Evolutionary conservation across 2,329 filamentous ascomycete species (phyloP), one percentile per base, ranked within the genome.

Genomic region (Fusarium hostae): DNA sequence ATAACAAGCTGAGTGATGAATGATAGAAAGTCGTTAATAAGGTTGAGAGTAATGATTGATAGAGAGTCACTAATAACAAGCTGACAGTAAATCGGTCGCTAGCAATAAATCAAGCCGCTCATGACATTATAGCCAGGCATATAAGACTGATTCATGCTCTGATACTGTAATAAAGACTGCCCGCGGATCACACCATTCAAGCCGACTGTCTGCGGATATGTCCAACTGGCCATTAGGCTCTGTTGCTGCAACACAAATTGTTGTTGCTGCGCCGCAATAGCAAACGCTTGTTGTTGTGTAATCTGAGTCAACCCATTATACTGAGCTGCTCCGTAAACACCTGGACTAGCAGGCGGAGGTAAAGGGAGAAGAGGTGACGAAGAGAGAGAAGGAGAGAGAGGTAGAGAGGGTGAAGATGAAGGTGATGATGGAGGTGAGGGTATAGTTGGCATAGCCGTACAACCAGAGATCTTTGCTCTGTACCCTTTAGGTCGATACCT

Each of bases 401-500:
- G n/a, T 24, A 9, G 13, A 24, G 20, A 0, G 7, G 12, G 12
- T 13, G 5, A n/a, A 35, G 43, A 18, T 20, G 47, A 22, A 13
- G 58, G 50, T 6, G 50, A 57, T 6, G 22, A 24, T 9, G 57
- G 47, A 12, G 37, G 28, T 15, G 57, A 59, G 13, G 57, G 26
- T 28, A 22, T 5, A 28, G 18, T 41, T 4, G 24, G 20, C 12
- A 41, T 40, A 13, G 24, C 20, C 12, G 11, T n/a, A 40, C 11
- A 39, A 2, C 32, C 39, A 28, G 39, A 16, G 18, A 32, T 8
- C 24, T 37, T 35, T 30, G 16, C 41, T 26, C n/a, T 16, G 35
- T 60, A 57, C 16, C 64, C 60, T 15, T 34, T 50, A 9, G 47
- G 34, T 3, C 47, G 47, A 32, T 67, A 67, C 16, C 18, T 59